Evolutionary conservation across 2,329 filamentous ascomycete species (phyloP), one percentile per base, ranked within the genome.

Genomic region (Chaetomiaceae sp.): DNA sequence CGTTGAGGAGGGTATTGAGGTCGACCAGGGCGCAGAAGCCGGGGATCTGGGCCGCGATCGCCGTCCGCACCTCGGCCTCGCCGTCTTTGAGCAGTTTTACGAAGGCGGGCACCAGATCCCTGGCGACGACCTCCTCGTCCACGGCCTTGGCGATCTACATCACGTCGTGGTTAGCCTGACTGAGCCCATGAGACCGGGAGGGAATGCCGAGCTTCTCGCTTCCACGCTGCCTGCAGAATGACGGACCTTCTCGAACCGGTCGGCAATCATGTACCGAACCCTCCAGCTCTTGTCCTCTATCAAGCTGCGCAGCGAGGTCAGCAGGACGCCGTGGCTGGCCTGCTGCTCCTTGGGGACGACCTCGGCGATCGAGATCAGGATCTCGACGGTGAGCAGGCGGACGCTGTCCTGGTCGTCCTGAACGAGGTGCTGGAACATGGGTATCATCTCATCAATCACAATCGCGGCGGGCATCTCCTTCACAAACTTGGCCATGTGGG

Each of bases 281-380:
- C 93, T 85, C 93, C 93, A 99, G 74, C 93, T 97, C 82, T 97
- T 99, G 70, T 99, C 93, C 65, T 96, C 93, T 72, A 99, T 97
- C 65, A 99, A 73, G 72, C 83, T 95, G 63, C 93, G 86, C 65
- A 99, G 74, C 40, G 92, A 90, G 44, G 89, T 92, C 64, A 99
- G 77, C 51, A 99, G 75, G 50, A 97, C 89, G 47, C 92, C 93
- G 65, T 97, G 92, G 71, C 91, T 96, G 40, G 89, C 86, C 71
- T 99, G 93, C 69, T 99, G 91, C 70, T 97, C 93, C 73, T 97
- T 97, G 55, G 93, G 93, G 25, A 99, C 91, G 53, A 92, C 89
- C 71, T 99, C 93, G 55, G 93, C 92, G 64, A 99, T 95, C 34
- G 92, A 87, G 65, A 97, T 95, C 61, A 99, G 81, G 57, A 97